Evolutionary conservation across 2,329 filamentous ascomycete genomes (phyloP).

Genomic region (Pseudogymnoascus sp.): DNA sequence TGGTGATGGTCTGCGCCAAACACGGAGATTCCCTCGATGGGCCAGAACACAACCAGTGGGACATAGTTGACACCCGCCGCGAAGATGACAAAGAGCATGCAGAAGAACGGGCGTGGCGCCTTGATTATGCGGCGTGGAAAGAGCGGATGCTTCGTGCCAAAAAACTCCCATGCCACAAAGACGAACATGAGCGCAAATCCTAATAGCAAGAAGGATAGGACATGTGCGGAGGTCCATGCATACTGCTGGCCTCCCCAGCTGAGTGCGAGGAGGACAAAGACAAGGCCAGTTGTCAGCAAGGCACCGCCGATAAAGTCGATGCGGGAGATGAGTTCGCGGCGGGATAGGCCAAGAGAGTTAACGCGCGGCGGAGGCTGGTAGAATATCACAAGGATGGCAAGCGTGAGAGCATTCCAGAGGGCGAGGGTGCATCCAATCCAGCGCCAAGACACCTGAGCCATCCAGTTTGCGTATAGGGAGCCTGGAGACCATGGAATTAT

Average conservation of each 20-base stretch:
- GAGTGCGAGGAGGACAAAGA: constrained; percentile 43
- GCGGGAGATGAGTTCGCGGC: constrained; percentile 36
- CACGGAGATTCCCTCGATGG: constrained; percentile 55
- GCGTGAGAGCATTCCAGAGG: constrained; percentile 37
- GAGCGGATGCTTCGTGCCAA: constrained; percentile 13
- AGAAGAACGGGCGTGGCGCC: constrained; percentile 35
- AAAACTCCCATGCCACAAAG: constrained; percentile 24
- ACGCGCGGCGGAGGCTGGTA: constrained; percentile 41
- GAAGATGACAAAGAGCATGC: constrained; percentile 26
- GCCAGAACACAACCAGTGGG: constrained; percentile 47
- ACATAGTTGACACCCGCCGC: constrained; percentile 16
- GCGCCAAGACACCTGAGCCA: constrained; percentile 37
- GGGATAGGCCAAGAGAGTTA: constrained; percentile 35
- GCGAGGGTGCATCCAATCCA: constrained; percentile 38
- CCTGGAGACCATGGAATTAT: constrained; percentile 14
- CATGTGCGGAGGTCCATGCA: constrained; percentile 37
- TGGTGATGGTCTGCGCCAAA: constrained; percentile 57
- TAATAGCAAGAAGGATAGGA: constrained; percentile 15
- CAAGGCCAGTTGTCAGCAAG: constrained; percentile 42
- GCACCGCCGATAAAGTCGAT: constrained; percentile 47
- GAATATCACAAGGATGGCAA: constrained; percentile 37
- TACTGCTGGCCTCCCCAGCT: constrained; percentile 40
- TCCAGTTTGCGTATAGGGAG: constrained; percentile 21
- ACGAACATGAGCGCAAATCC: constrained; percentile 19
- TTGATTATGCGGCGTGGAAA: constrained; percentile 36